Base-by-base conservation (phyloP, 345 rosid genomes). In the Viola odorata region DNA sequence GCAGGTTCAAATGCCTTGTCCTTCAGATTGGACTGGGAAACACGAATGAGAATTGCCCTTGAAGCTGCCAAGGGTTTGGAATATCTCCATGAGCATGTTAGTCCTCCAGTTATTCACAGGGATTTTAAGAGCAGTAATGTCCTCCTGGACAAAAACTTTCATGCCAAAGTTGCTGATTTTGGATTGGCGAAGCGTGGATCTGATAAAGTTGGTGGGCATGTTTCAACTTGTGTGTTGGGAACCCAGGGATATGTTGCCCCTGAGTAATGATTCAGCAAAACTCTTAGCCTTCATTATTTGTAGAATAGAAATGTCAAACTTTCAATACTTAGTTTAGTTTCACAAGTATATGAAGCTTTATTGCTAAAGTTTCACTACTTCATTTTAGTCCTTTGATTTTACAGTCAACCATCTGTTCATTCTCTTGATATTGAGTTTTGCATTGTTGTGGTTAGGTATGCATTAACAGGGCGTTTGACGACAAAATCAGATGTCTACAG, bases 401-500 rank as follows among this genome's bases (percentile, higher is more conserved):
- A 40, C 55, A 41, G 32, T 8, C 14, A 32, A 6, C 12, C 23
- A 12, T 45, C 40, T 42, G 37, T 8, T 57, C 41, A 40, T 12
- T 53, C 16, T 10, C 58, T 12, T 13, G 12, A 54, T 17, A 32
- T 16, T 58, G 36, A 53, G 12, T 45, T 42, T 52, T 32, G 17
- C 13, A 55, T 47, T 53, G 8, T 65, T 42, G 36, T 65, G 9
- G 47, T 39, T 73, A 89, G 96, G 82, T 91, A 89, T 72, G 99
- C 96, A 42, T 69, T 89, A 78, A 94, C 99, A 0, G 96, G 98
- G 47, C 96, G 87, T 79, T 72, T 92, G 61, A 87, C 96, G 1
- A 85, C 97, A 66, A 94, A 92, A 78, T 94, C 99, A 68, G 99
- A 87, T 76, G 97, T 94, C 15, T 94, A 87, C 58, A 84, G 96